Evolutionary conservation across 148 eudicot species (phyloP).

Genomic region (Vaccinium darrowii): DNA sequence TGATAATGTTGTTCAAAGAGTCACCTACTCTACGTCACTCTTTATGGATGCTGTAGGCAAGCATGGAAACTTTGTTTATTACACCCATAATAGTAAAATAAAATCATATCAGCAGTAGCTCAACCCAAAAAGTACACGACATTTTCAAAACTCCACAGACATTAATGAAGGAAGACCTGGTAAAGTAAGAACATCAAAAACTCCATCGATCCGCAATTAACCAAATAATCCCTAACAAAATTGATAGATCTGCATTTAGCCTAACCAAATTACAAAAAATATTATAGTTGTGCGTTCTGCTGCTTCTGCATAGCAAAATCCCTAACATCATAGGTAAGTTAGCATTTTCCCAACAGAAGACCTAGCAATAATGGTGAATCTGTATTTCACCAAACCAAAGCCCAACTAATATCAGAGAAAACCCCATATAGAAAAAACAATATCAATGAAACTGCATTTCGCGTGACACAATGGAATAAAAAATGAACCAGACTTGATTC

Average conservation of each 20-base stretch:
- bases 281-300: too few relatives aligned
- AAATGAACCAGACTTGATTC: neutral
- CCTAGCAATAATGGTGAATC: neutral
- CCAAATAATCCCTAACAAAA: neutral
- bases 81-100: too few relatives aligned
- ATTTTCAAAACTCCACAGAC: too few relatives aligned
- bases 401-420: neutral
- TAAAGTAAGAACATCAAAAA: too few relatives aligned
- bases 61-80: neutral
- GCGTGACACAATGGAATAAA: neutral
- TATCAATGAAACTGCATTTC: neutral
- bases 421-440: neutral
- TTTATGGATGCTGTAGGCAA: conserved; percentile 45
- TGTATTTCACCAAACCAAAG: neutral
- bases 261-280: too few relatives aligned
- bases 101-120: too few relatives aligned
- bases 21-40: conserved; percentile 17
- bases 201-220: too few relatives aligned
- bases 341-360: neutral
- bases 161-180: too few relatives aligned
- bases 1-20: too few relatives aligned
- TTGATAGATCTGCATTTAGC: too few relatives aligned
- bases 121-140: too few relatives aligned
- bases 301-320: too few relatives aligned
- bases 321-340: neutral